A percentile compares a stretch with the other conserved stretches of the same genome.
Conservation (phyloP, 2,329 filamentous ascomycete species). For the Diaporthe humulicola region DNA sequence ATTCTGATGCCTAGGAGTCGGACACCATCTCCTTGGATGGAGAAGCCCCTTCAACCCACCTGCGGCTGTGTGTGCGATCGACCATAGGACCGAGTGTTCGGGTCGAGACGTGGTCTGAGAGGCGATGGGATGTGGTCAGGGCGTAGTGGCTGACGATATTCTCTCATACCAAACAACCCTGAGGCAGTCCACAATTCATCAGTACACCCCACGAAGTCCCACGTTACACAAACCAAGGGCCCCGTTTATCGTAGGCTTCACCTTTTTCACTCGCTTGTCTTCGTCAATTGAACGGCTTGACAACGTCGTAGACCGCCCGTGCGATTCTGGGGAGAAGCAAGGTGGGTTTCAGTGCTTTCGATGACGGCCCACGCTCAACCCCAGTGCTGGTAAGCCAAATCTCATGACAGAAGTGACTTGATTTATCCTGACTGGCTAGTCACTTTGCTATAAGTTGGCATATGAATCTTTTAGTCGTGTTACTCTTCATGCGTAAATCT, state of each 20-base stretch:
- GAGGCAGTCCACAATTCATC: constrained; percentile 1
- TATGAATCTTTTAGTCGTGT: not conserved
- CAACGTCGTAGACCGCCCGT: not conserved
- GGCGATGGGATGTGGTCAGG: not conserved
- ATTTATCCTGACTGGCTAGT: not conserved
- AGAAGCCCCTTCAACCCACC: not conserved
- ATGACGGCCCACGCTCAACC: not conserved
- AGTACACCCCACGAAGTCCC: not conserved
- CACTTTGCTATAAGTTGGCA: not conserved
- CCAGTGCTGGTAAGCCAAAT: too few relatives aligned
- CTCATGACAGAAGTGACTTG: not conserved
- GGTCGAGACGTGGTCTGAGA: not conserved
- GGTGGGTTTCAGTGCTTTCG: not conserved
- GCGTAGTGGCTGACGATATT: not conserved
- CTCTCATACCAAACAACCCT: not conserved
- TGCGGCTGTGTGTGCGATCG: not conserved
- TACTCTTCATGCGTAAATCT: not conserved
- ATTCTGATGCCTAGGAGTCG: not conserved
- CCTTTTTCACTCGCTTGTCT: not conserved
- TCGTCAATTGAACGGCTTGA: not conserved
- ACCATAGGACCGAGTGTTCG: not conserved
- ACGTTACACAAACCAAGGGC: not conserved
- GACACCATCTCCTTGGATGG: not conserved
- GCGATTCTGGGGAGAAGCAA: not conserved
- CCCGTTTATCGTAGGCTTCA: not conserved